Evolutionary conservation across 768 basidiomycete genomes (phyloP).

Genomic region (Strobilomyces dryophilus): DNA sequence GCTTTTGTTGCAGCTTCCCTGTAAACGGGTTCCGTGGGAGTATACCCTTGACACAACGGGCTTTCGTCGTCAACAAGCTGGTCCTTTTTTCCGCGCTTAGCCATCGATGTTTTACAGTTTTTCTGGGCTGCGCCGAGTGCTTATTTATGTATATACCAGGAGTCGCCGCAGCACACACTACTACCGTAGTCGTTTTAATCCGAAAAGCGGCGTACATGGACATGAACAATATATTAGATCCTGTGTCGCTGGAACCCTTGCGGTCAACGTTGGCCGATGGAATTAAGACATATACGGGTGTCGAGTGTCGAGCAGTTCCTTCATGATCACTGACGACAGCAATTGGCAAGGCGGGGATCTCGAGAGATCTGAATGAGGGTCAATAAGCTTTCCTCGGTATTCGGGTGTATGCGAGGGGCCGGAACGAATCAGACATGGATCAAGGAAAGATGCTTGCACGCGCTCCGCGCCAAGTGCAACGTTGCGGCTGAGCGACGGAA

Average conservation of each 20-base stretch:
- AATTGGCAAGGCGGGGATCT: slow-evolving; percentile 21
- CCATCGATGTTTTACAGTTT: slow-evolving; percentile 12
- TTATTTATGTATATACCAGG: slow-evolving; percentile 21
- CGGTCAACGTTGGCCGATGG: background rate
- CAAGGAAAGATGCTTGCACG: background rate
- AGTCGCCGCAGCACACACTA: slow-evolving; percentile 6
- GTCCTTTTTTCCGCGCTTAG: slow-evolving; percentile 14
- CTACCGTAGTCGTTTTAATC: background rate
- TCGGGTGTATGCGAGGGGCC: background rate
- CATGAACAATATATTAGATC: slow-evolving; percentile 2
- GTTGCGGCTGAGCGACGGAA: background rate
- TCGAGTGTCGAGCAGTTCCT: background rate
- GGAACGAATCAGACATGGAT: background rate
- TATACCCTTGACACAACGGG: slow-evolving; percentile 13
- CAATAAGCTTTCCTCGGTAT: slow-evolving; percentile 8
- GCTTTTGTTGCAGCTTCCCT: slow-evolving; percentile 31
- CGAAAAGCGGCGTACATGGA: background rate
- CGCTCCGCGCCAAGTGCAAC: background rate
- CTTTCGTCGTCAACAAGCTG: slow-evolving; percentile 22
- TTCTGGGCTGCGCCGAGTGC: background rate
- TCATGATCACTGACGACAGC: slow-evolving; percentile 9
- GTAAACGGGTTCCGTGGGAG: slow-evolving; percentile 10
- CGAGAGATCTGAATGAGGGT: slow-evolving; percentile 11
- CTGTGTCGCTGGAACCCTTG: background rate
- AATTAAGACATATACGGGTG: slow-evolving; percentile 3